Evolutionary conservation across 2,329 filamentous ascomycete genomes (phyloP), one percentile per base, ranked within the genome.

Genomic region (Aspergillus glaucus): DNA sequence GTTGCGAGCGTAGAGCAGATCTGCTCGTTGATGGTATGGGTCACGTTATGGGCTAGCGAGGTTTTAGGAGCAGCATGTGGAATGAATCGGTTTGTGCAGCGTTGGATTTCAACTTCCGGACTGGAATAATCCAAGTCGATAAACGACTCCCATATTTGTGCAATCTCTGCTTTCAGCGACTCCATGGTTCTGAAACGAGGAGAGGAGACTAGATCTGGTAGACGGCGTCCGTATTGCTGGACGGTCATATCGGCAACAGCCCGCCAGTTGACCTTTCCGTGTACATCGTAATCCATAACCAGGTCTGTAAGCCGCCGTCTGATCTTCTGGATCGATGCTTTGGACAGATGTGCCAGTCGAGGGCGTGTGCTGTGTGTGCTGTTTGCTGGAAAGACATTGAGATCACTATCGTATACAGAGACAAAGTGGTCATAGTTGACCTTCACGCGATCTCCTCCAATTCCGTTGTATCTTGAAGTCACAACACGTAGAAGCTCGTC

Each of bases 191-290:
- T 26, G 41, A 43, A 43, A 14, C 48, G 55, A 3, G 57, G 55
- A 19, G 37, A 40, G 37, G 10, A 40, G 3, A 50, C 45, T 1
- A 62, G 45, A 40, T 57, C 53, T 24, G 56, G 51, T 17, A 88
- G 64, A 15, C 79, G 70, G 30, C 76, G 68, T 2, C 76, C 74
- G 57, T 84, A 87, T 1, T 84, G 75, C 5, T 70, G 59, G 3
- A 86, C 71, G 6, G 88, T 69, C 70, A 84, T 74, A 57, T 88
- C 85, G 0, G 76, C 74, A 0, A 85, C 68, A 0, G 68, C 75
- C 60, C 87, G 85, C 85, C 85, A 88, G 55, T 86, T 69, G n/a
- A 79, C 55, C 2, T 45, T 15, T 61, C 1, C 54, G 60, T 14
- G 55, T 60, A 40, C 10, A 12, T 61, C 60, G 7, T 60, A 48